Percentiles rank a stretch among this genome's conserved stretches.
These are phyloP conservation scores for Penicillium sp. DNA, from an alignment of 2,329 filamentous ascomycete genomes.

Conservation along the genomic window DNA sequence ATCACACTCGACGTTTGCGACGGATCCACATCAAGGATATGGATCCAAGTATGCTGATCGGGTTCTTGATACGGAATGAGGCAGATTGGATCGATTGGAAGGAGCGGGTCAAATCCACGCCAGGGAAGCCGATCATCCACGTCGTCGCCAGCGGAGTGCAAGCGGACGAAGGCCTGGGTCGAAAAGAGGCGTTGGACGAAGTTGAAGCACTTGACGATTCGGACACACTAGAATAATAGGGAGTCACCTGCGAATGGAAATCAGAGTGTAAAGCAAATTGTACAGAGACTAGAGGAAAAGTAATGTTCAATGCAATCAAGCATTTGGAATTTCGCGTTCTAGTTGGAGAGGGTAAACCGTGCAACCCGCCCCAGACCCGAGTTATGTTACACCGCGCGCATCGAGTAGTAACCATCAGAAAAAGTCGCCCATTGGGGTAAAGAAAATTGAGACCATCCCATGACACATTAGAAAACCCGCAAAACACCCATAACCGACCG, in stretches of 20 bases:
- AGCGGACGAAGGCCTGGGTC: constrained; percentile 55
- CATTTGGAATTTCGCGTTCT: constrained; percentile 39
- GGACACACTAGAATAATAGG: constrained; percentile 2
- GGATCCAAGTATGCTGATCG: constrained; percentile 97
- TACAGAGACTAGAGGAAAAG: constrained; percentile 6
- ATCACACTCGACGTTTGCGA: constrained; percentile 81
- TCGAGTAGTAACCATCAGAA: constrained; percentile 43
- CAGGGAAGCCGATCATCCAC: constrained; percentile 82
- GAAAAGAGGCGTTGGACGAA: constrained; percentile 77
- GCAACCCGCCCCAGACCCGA: constrained; percentile 38
- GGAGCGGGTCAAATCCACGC: constrained; percentile 67
- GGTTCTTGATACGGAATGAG: constrained; percentile 79
- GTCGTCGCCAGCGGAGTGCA: constrained; percentile 69
- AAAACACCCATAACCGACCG: constrained; percentile 46
- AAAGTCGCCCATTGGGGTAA: constrained; percentile 41
- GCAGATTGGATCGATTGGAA: constrained; percentile 85
- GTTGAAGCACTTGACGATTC: constrained; percentile 81
- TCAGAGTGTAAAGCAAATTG: neutral
- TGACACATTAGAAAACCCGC: constrained; percentile 49
- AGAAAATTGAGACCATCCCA: constrained; percentile 47
- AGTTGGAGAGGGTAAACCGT: constrained; percentile 29
- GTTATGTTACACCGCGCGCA: constrained; percentile 49
- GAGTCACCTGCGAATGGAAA: neutral
- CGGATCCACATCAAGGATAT: constrained; percentile 84
- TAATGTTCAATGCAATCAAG: constrained; percentile 28